Base-by-base conservation (phyloP, 1,284 basidiomycete genomes). In the Porodaedalea pini region DNA sequence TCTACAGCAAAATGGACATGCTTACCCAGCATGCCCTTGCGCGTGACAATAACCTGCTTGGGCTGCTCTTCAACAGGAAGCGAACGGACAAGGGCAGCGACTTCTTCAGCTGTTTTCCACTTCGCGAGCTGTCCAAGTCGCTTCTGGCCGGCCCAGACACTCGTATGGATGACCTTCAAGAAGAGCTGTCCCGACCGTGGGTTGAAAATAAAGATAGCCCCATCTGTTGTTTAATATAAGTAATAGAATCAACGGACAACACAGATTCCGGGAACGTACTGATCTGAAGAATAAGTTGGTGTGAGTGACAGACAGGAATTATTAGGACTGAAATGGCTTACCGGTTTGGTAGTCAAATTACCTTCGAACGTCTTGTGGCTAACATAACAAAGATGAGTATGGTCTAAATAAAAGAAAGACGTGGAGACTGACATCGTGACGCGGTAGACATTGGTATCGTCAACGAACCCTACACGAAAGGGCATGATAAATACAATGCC, bases 81-180 rank as follows among this genome's bases (percentile, higher is more conserved):
- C 43, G 96, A 98, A 61, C 96, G 92, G 64, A 99, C 91, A 64
- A 99, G 77, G 0, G 97, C 97, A 19, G 97, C 96, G 11, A 98
- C 97, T 86, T 99, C 97, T 85, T 99, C 97, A 13, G 97, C 97
- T 13, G 95, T 98, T 79, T 98, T 98, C 97, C 97, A 99, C 76
- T 99, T 99, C 47, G 97, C 97, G 57, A 99, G 82, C 74, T 99
- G 97, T 64, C 97, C 97, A 44, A 99, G 85, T 88, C 97, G 97
- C 75, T 99, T 99, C 74, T 99, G 97, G 68, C 97, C 96, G 47
- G 96, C 96, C 97, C 97, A 99, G 11, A 99, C 96, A 64, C 94
- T 98, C 0, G 96, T 99, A 73, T 99, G 97, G 65, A 99, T 99
- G 72, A 99, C 90, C 79, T 99, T 99, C 70, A 99, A 75, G 86